phyloP scores from a whole-genome alignment of 768 basidiomycete genomes.

The Coprinellus aureogranulatus region DNA sequence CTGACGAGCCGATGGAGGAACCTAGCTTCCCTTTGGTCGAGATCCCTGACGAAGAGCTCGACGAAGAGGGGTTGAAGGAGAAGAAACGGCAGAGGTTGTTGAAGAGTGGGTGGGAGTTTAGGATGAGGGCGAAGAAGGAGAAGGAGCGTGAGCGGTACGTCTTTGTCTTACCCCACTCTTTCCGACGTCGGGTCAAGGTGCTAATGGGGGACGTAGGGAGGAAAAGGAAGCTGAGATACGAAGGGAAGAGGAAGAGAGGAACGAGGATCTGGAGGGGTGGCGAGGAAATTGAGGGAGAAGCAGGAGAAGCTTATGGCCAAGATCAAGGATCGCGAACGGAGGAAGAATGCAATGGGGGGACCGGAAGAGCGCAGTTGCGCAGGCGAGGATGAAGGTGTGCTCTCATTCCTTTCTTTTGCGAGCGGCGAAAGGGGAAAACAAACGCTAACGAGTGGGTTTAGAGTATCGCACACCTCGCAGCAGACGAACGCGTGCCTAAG shows the following conservation, averaged over 20 bases:
- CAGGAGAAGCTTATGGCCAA: constrained; percentile 81
- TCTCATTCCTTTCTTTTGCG: no score
- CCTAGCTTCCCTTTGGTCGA: constrained; percentile 90
- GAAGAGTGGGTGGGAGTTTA: constrained; percentile 92
- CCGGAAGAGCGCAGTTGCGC: constrained; percentile 91
- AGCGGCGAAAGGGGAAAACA: no score
- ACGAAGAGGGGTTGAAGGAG: constrained; percentile 90
- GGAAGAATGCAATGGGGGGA: constrained; percentile 82
- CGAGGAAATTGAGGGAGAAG: constrained; percentile 64
- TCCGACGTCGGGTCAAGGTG: no score
- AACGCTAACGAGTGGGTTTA: constrained; percentile 91
- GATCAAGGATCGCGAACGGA: constrained; percentile 79
- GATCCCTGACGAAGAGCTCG: constrained; percentile 86
- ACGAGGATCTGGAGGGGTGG: constrained; percentile 45
- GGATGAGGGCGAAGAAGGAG: constrained; percentile 78
- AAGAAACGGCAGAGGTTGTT: constrained; percentile 90
- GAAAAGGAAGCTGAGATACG: neutral
- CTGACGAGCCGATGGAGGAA: constrained; percentile 74
- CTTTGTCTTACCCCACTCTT: no score
- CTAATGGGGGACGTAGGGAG: no score
- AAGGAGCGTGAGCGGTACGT: constrained; percentile 86
- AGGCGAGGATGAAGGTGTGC: constrained; percentile 49
- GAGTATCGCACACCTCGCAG: constrained; percentile 87
- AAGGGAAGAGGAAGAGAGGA: neutral
- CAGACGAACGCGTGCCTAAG: constrained; percentile 78